A percentile compares a stretch with the other conserved stretches of the same genome.
Evolutionary conservation across 202 grass and related monocot genomes (phyloP).

Genomic region (Zizania palustris): DNA sequence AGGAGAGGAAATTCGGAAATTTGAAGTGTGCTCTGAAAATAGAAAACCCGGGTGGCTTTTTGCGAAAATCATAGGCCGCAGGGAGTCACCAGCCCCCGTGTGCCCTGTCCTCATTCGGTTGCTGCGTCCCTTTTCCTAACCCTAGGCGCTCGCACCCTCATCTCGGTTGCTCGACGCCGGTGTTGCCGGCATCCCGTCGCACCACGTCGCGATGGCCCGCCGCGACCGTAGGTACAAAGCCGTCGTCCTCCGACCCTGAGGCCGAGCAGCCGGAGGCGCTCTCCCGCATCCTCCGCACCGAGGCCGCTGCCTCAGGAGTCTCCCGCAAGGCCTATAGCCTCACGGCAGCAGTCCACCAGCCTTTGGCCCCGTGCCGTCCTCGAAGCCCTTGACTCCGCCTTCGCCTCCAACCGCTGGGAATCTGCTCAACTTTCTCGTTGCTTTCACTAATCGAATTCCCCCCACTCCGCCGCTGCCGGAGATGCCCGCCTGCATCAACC

Average conservation of each 20-base stretch:
- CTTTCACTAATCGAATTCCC: conserved; percentile 65
- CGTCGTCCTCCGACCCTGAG: background rate
- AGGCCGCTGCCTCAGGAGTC: conserved; percentile 65
- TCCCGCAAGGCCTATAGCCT: conserved; percentile 50
- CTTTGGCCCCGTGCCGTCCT: conserved; percentile 82
- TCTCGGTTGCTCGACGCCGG: too few species aligned
- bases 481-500: background rate
- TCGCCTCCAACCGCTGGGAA: conserved; percentile 61
- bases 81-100: too few species aligned
- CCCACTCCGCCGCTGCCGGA: conserved; percentile 1
- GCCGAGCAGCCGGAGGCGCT: conserved; percentile 49
- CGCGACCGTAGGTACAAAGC: conserved; percentile 28
- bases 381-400: conserved; percentile 72
- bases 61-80: too few species aligned
- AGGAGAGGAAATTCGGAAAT: too few species aligned
- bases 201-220: conserved; percentile 6
- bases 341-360: conserved; percentile 49
- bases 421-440: conserved; percentile 36
- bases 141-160: too few species aligned
- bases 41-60: too few species aligned
- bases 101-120: too few species aligned
- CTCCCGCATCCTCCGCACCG: conserved; percentile 71
- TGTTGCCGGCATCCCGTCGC: too few species aligned
- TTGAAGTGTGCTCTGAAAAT: too few species aligned
- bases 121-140: too few species aligned